These are phyloP conservation scores for Volutella citrinella DNA, from an alignment of 2,329 filamentous ascomycete species.

Conservation along the genomic window DNA sequence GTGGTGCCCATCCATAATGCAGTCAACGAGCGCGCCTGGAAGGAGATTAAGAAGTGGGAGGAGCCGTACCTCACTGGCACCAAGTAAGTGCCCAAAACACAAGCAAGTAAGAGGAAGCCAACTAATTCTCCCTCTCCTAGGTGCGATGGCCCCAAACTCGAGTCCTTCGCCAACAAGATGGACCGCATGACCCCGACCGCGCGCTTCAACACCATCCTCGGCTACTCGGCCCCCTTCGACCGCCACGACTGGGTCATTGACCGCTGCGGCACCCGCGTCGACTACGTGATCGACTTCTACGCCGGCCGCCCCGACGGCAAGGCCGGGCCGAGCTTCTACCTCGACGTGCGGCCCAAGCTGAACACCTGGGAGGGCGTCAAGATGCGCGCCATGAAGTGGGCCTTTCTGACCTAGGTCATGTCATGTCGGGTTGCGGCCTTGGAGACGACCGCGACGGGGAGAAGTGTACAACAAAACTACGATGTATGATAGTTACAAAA, in stretches of 20 bases:
- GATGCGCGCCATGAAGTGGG: slow-evolving; percentile 56
- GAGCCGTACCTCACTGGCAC: slow-evolving; percentile 57
- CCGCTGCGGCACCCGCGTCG: slow-evolving; percentile 77
- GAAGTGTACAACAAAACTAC: slow-evolving; percentile 14
- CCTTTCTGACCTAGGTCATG: slow-evolving; percentile 43
- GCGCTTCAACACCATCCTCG: slow-evolving; percentile 75
- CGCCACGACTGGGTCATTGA: slow-evolving; percentile 97
- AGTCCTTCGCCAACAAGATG: slow-evolving; percentile 76
- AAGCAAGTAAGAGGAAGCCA: no score
- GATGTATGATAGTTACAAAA: slow-evolving; percentile 25
- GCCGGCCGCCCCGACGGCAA: slow-evolving; percentile 56
- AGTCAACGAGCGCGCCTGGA: slow-evolving; percentile 95
- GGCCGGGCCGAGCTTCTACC: slow-evolving; percentile 56
- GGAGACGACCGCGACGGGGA: no score
- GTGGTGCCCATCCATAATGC: slow-evolving; percentile 98
- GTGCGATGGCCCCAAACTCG: slow-evolving; percentile 74
- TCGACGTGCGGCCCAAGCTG: slow-evolving; percentile 67
- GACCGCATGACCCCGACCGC: slow-evolving; percentile 75
- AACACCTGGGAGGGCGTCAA: slow-evolving; percentile 66
- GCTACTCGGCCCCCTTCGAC: slow-evolving; percentile 92
- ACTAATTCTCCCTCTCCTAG: no score
- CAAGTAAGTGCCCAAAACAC: slow-evolving; percentile 46
- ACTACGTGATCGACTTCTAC: slow-evolving; percentile 99
- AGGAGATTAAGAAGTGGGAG: slow-evolving; percentile 89
- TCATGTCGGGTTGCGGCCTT: background rate